A percentile compares a stretch with the other conserved stretches of the same genome.
phyloP scores from a whole-genome alignment of 768 basidiomycete genomes.

The Omphalotus guepiniiformis region DNA sequence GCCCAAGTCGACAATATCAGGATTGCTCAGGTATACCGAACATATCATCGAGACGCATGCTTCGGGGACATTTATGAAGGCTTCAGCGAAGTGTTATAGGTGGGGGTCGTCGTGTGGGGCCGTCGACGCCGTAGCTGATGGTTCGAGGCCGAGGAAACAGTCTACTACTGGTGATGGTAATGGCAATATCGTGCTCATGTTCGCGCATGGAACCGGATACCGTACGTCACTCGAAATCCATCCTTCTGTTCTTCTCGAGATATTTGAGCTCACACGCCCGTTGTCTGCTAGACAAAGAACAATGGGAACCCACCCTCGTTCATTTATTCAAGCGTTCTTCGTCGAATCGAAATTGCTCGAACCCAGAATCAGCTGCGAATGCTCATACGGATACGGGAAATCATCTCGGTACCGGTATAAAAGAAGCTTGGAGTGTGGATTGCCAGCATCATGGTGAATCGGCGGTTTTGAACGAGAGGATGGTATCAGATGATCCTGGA shows the following conservation, averaged over 20 bases:
- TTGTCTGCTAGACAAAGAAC: slow-evolving; percentile 1
- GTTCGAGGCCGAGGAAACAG: not conserved
- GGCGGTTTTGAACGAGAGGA: slow-evolving; percentile 1
- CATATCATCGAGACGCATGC: slow-evolving; percentile 3
- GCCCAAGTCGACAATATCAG: too few species aligned
- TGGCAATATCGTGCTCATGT: not conserved
- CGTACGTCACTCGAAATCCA: not conserved
- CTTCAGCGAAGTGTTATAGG: slow-evolving; percentile 8
- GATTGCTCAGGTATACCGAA: too few species aligned
- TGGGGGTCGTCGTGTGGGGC: too few species aligned
- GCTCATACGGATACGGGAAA: too few species aligned
- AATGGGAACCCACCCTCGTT: slow-evolving; percentile 5
- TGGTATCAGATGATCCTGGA: slow-evolving; percentile 1
- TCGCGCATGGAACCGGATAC: slow-evolving; percentile 8
- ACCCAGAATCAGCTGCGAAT: not conserved
- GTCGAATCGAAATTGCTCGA: not conserved
- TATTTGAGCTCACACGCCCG: not conserved
- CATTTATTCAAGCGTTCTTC: not conserved
- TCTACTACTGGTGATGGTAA: not conserved
- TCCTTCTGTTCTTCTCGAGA: not conserved
- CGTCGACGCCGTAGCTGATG: too few species aligned
- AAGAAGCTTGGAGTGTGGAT: slow-evolving; percentile 5
- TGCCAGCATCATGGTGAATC: slow-evolving; percentile 6
- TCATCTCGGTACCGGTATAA: too few species aligned
- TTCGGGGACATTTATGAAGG: not conserved